Evolutionary conservation across 495 filamentous ascomycete genomes (phyloP), one percentile per base, ranked within the genome.

Genomic region (Physcia stellaris): DNA sequence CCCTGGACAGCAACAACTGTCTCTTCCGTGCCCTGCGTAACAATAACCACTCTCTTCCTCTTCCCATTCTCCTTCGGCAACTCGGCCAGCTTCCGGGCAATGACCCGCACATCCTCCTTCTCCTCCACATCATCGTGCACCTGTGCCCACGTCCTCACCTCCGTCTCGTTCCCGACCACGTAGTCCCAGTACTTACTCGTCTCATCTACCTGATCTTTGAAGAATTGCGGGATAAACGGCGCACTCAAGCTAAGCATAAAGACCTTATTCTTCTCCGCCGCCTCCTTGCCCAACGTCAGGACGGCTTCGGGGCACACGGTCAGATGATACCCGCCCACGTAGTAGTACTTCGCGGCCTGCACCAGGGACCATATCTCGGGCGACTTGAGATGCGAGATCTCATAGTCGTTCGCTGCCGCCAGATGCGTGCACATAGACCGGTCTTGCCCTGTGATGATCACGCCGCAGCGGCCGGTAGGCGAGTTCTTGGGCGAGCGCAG

Each of bases 151-250:
- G 83, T 64, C 46, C 73, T 69, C 23, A 86, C 90, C 64, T 99
- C 90, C 21, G 80, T 81, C 77, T 96, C 92, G 62, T 99, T 99
- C 45, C 87, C 90, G 61, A 96, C 80, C 24, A 94, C 68, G 67
- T 87, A 94, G 67, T 99, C 90, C 67, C 83, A 88, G 74, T 93
- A 96, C 16, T 79, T 80, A 7, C 81, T 68, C 2, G 80, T 79
- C 46, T 74, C 72, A 61, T 90, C 86, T 27, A 99, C 71, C 41
- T 76, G 83, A 15, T 94, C 86, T 70, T 94, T 96, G 76, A 95
- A 99, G 73, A 94, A 93, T 59, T 88, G 79, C 26, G 81, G 64
- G 47, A 99, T 92, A 74, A 96, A 99, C 21, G 92, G 90, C 16
- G 90, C 90, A 27, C 80, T 86, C 27, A 98, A 71, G 41, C 82